phyloP scores from a whole-genome alignment of 495 filamentous ascomycete species.

The Darksidea phi region DNA sequence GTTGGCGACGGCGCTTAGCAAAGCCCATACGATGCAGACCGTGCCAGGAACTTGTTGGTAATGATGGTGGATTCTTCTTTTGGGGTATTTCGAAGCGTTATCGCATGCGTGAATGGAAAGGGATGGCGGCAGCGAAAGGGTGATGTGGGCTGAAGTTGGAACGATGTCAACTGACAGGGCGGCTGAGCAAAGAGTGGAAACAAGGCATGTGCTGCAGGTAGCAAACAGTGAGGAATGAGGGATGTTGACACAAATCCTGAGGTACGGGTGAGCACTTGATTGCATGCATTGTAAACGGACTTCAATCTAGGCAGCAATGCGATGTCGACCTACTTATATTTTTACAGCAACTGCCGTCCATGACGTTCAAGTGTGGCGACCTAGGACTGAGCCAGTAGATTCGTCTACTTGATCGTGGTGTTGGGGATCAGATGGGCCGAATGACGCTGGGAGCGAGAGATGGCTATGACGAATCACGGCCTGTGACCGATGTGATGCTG shows the following conservation, averaged over 20 bases:
- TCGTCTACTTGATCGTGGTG: too few relatives aligned
- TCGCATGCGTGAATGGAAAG: too few relatives aligned
- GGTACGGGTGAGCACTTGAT: constrained; percentile 12
- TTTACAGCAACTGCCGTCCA: not conserved
- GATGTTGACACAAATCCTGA: not conserved
- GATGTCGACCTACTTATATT: constrained; percentile 1
- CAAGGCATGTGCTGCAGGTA: constrained; percentile 4
- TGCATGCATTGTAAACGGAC: constrained; percentile 18
- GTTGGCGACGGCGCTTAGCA: too few relatives aligned
- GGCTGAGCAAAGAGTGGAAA: not conserved
- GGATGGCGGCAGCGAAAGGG: not conserved
- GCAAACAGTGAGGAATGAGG: constrained; percentile 14
- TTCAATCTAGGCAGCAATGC: not conserved
- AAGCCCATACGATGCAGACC: not conserved
- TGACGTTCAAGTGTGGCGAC: too few relatives aligned
- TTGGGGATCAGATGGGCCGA: too few relatives aligned
- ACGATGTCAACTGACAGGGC: constrained; percentile 15
- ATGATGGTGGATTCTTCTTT: not conserved
- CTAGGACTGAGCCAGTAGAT: too few relatives aligned
- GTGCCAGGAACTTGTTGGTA: not conserved
- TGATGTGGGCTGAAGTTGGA: too few relatives aligned
- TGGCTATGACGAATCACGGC: too few relatives aligned
- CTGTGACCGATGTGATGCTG: too few relatives aligned
- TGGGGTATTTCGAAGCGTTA: too few relatives aligned
- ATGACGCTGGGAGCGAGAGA: too few relatives aligned